A percentile compares a stretch with the other conserved stretches of the same genome.
Evolutionary conservation across 2,329 filamentous ascomycete genomes (phyloP).

Genomic region (Trichoderma asperellum): DNA sequence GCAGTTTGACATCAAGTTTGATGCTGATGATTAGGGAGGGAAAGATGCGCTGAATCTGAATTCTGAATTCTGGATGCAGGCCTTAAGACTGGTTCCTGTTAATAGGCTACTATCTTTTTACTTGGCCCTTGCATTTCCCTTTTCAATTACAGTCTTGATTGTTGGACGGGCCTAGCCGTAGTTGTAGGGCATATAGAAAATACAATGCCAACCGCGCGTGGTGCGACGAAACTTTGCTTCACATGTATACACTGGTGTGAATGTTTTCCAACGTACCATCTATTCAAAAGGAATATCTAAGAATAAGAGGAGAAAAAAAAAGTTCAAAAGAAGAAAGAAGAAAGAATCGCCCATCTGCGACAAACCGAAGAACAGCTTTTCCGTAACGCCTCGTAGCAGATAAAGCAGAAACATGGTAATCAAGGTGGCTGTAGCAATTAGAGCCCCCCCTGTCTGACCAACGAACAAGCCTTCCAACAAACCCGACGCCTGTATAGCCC

Average conservation of each 20-base stretch:
- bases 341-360: too few relatives aligned
- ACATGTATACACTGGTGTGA: neutral
- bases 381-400: neutral
- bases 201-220: slow-evolving; percentile 21
- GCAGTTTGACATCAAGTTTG: slow-evolving; percentile 33
- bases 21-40: slow-evolving; percentile 23
- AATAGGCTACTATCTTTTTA: slow-evolving; percentile 38
- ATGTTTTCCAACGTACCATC: neutral
- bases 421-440: neutral
- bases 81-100: slow-evolving; percentile 40
- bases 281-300: neutral
- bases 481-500: slow-evolving; percentile 2
- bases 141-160: slow-evolving; percentile 21
- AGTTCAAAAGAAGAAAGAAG: neutral
- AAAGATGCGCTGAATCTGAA: neutral
- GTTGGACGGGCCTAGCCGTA: slow-evolving; percentile 43
- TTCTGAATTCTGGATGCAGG: slow-evolving; percentile 33
- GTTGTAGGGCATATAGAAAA: slow-evolving; percentile 38
- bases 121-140: slow-evolving; percentile 19
- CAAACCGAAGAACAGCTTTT: neutral
- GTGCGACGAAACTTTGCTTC: neutral
- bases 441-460: neutral
- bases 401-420: neutral
- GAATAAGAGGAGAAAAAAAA: neutral
- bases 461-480: neutral